Base-by-base conservation (phyloP, 305 asterid species). In the Solanum chacoense region DNA sequence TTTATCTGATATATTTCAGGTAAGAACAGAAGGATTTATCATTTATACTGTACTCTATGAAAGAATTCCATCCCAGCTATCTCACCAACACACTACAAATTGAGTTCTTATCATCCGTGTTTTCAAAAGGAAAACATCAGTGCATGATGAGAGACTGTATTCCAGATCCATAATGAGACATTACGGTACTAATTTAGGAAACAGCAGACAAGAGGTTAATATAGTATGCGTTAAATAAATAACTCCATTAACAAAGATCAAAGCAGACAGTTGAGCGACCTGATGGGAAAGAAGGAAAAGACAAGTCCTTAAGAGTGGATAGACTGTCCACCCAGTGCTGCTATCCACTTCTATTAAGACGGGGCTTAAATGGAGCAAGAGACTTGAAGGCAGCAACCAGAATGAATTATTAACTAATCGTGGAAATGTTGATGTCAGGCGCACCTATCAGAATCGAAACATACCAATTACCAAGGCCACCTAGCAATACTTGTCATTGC, bases 221-320 rank as follows among this genome's bases (percentile, higher is more conserved):
- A 73, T 73, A 31, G 38, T 16, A 31, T 31, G 22, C 79, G 2
- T 31, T 73, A 73, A 73, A 14, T 73, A 73, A 31, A 29, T 73
- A 73, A 59, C 78, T 73, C 38, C 78, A 31, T 73, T 73, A 7
- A 73, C 38, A 73, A 13, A 73, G 79, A 73, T 73, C 38, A 16
- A 73, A 73, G 24, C 38, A 31, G 79, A 20, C 79, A 4, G 79
- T 73, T 59, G 8, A 29, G 78, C 78, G 1, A 94, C 93, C 55
- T 97, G 99, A 42, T 95, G 94, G 72, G 95, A 97, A 83, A 97
- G 96, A 91, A 94, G 99, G 32, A 96, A 98, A 90, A 98, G 99
- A 73, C 94, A 94, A 67, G 90, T 97, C 95, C 84, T 32, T 74
- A 35, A 35, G 18, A 40, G 20, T 11, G 50, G 59, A 77, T 77